Percentiles rank a stretch among this genome's conserved stretches.
Conservation (phyloP, 768 basidiomycete genomes). For the Xanthoconium stramineum region DNA sequence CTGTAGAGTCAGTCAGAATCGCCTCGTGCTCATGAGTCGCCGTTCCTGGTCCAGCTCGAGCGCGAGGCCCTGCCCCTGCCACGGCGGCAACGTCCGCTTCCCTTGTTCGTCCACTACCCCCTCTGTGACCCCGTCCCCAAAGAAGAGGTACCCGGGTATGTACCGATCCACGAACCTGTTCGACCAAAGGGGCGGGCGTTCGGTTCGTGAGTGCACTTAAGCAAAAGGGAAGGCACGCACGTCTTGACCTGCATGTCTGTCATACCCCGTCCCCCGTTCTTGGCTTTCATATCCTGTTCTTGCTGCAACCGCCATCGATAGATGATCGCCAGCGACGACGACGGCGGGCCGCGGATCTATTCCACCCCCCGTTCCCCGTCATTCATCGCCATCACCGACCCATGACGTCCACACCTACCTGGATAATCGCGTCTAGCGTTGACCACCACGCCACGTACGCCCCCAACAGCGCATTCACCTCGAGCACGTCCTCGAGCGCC, state of each 20-base stretch:
- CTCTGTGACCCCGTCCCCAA: slow-evolving; percentile 52
- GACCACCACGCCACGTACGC: slow-evolving; percentile 68
- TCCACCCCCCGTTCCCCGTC: background rate
- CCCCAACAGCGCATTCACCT: slow-evolving; percentile 60
- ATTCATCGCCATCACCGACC: background rate
- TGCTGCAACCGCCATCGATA: slow-evolving; percentile 90
- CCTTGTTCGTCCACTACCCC: slow-evolving; percentile 29
- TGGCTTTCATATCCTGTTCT: slow-evolving; percentile 83
- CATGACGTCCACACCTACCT: slow-evolving; percentile 36
- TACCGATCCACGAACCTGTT: slow-evolving; percentile 86
- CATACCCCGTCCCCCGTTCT: slow-evolving; percentile 88
- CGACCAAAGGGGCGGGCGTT: background rate
- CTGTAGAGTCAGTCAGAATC: slow-evolving; percentile 34
- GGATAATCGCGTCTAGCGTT: slow-evolving; percentile 69
- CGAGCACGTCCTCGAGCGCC: slow-evolving; percentile 51
- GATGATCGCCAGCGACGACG: slow-evolving; percentile 47
- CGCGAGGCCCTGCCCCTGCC: slow-evolving; percentile 50
- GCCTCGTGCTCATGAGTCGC: slow-evolving; percentile 38
- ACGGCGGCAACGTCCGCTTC: slow-evolving; percentile 24
- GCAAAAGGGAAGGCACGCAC: slow-evolving; percentile 24
- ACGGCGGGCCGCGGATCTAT: slow-evolving; percentile 39
- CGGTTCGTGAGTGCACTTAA: background rate
- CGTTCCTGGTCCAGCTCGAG: slow-evolving; percentile 56
- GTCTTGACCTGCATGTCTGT: slow-evolving; percentile 70
- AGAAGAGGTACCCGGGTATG: slow-evolving; percentile 92